Conservation (phyloP, 2,329 filamentous ascomycete genomes). For the Fusarium sp. region DNA sequence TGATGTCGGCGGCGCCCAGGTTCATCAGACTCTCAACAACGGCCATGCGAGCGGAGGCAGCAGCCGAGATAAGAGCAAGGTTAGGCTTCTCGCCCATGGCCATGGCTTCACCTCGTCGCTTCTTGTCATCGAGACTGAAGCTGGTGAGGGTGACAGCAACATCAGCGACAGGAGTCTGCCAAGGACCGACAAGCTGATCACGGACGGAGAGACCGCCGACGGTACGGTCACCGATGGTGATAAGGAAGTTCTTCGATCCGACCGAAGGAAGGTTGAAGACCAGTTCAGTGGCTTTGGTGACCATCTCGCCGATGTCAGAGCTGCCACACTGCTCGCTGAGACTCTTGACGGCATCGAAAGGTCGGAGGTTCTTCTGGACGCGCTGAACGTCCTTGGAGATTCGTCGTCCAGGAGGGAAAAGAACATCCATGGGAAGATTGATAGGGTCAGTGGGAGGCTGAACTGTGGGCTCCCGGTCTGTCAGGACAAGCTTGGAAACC, state of each 20-base stretch:
- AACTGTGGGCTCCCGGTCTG: slow-evolving; percentile 80
- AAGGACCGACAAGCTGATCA: slow-evolving; percentile 96
- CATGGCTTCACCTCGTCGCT: slow-evolving; percentile 93
- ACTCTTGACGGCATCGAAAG: slow-evolving; percentile 75
- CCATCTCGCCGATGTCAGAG: slow-evolving; percentile 52
- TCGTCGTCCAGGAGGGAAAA: slow-evolving; percentile 76
- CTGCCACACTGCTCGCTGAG: slow-evolving; percentile 73
- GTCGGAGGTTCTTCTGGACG: slow-evolving; percentile 65
- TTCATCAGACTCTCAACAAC: slow-evolving; percentile 95
- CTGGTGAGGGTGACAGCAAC: slow-evolving; percentile 92
- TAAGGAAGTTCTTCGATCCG: slow-evolving; percentile 96
- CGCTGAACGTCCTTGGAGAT: slow-evolving; percentile 45
- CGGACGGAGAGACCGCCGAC: slow-evolving; percentile 89
- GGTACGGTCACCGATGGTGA: slow-evolving; percentile 93
- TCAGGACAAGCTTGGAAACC: slow-evolving; percentile 79
- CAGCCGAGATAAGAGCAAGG: slow-evolving; percentile 87
- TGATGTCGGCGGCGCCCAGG: slow-evolving; percentile 78
- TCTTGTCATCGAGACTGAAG: slow-evolving; percentile 71
- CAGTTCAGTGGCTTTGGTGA: slow-evolving; percentile 74
- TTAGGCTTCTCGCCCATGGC: slow-evolving; percentile 94
- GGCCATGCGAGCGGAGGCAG: slow-evolving; percentile 94
- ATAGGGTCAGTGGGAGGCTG: slow-evolving; percentile 76
- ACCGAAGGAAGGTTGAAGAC: slow-evolving; percentile 89
- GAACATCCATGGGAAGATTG: slow-evolving; percentile 85
- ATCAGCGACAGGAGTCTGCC: slow-evolving; percentile 94